phyloP scores from a whole-genome alignment of 208 protist genomes.

The Novymonas esmeraldas region DNA sequence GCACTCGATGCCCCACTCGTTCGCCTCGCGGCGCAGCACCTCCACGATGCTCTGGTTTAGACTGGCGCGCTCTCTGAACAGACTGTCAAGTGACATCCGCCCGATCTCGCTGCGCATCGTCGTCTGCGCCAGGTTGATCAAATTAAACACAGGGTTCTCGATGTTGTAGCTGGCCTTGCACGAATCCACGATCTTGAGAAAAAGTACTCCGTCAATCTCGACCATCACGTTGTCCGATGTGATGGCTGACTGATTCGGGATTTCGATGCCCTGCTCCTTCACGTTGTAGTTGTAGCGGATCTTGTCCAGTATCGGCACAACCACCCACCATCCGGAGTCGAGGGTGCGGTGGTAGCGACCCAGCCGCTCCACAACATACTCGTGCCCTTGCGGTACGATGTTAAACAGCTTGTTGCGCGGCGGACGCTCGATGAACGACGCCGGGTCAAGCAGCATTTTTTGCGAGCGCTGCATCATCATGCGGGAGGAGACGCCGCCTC shows the following conservation, averaged over 20 bases:
- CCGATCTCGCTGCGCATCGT: conserved; percentile 97
- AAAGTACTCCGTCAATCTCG: conserved; percentile 96
- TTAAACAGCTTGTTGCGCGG: conserved; percentile 88
- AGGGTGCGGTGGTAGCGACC: conserved; percentile 93
- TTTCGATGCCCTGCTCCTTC: conserved; percentile 93
- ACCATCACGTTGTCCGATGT: conserved; percentile 97
- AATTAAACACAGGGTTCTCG: conserved; percentile 95
- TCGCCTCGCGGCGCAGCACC: conserved; percentile 88
- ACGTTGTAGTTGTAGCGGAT: conserved; percentile 96
- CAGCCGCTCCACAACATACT: conserved; percentile 96
- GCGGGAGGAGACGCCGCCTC: conserved; percentile 4
- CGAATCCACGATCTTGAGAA: conserved; percentile 92
- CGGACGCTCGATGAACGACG: conserved; percentile 60
- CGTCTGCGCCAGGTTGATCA: conserved; percentile 96
- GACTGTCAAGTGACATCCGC: conserved; percentile 93
- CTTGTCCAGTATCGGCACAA: conserved; percentile 93
- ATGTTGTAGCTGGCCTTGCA: conserved; percentile 94
- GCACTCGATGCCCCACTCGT: conserved; percentile 96
- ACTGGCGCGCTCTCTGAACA: conserved; percentile 92
- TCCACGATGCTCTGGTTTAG: conserved; percentile 95
- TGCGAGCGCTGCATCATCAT: conserved; percentile 46
- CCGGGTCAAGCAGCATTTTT: conserved; percentile 50
- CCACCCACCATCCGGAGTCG: conserved; percentile 90
- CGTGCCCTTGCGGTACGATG: conserved; percentile 94
- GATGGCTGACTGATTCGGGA: conserved; percentile 94